Conservation (phyloP, 1,139 yeast species). For the Lodderomyces metapsilosis region DNA sequence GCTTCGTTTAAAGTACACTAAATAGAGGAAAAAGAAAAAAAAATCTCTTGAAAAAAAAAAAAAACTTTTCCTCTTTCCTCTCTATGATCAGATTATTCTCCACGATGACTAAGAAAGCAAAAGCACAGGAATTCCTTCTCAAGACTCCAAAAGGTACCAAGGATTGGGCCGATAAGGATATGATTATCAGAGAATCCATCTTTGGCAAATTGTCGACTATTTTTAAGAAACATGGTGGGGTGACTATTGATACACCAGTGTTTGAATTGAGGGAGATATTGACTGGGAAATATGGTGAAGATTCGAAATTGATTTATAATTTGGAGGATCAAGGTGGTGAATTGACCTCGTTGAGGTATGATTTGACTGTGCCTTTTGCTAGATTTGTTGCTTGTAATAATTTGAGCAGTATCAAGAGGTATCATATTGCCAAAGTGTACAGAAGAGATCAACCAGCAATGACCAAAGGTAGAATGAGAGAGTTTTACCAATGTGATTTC, state of each 20-base stretch:
- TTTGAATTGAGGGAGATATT: constrained; percentile 92
- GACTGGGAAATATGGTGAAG: constrained; percentile 97
- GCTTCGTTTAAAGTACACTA: constrained; percentile 44
- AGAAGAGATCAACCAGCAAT: constrained; percentile 99
- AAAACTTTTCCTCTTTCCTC: constrained; percentile 3
- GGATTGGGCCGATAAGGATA: constrained; percentile 98
- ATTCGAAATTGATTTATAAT: constrained; percentile 90
- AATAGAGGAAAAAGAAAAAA: constrained; percentile 31
- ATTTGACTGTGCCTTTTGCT: constrained; percentile 96
- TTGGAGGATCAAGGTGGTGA: constrained; percentile 99
- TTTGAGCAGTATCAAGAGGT: constrained; percentile 83
- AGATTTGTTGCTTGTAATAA: constrained; percentile 95
- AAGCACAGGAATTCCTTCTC: constrained; percentile 55
- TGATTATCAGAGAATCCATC: constrained; percentile 88
- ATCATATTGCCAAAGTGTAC: constrained; percentile 95
- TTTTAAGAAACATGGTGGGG: constrained; percentile 96
- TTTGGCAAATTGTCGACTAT: constrained; percentile 68
- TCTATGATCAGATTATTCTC: constrained; percentile 10
- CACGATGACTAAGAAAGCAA: constrained; percentile 25
- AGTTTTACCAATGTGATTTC: constrained; percentile 96
- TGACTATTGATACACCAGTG: constrained; percentile 96
- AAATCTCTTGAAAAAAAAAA: constrained; percentile 7
- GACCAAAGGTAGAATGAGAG: constrained; percentile 99
- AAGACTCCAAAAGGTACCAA: constrained; percentile 97
- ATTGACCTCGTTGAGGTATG: constrained; percentile 89